phyloP scores from a whole-genome alignment of 257 asterid species.

The Scutellaria baicalensis region DNA sequence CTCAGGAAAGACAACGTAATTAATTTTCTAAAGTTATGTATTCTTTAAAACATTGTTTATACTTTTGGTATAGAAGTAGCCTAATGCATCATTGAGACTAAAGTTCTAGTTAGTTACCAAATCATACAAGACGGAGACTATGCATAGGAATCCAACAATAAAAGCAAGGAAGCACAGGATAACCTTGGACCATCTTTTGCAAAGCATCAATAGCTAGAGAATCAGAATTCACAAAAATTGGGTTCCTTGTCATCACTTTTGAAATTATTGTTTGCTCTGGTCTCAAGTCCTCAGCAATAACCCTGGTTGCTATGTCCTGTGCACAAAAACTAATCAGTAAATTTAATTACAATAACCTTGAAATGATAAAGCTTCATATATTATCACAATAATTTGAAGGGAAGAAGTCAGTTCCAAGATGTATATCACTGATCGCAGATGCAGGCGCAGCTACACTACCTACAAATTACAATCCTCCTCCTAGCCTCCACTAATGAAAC shows the following conservation, averaged over 20 bases:
- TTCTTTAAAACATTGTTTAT: not conserved
- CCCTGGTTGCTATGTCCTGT: constrained; percentile 92
- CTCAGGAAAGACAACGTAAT: not conserved
- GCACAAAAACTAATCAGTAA: not conserved
- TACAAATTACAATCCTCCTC: not conserved
- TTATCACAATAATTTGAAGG: not conserved
- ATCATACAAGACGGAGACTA: not conserved
- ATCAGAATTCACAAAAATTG: constrained; percentile 84
- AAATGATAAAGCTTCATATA: not conserved
- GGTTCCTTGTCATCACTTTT: constrained; percentile 94
- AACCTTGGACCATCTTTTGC: constrained; percentile 99
- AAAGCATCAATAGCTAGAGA: constrained; percentile 94
- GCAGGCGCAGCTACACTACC: no score
- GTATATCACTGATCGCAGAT: not conserved
- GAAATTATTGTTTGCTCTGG: constrained; percentile 85
- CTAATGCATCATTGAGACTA: not conserved
- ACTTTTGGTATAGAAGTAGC: not conserved
- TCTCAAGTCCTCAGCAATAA: constrained; percentile 91
- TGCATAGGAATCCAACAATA: not conserved
- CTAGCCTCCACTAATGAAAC: not conserved
- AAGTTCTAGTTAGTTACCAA: not conserved
- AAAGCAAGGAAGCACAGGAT: constrained; percentile 4
- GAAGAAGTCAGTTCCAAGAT: not conserved
- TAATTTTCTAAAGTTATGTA: not conserved
- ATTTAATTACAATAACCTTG: constrained; percentile 3